These are phyloP conservation scores for Talaromyces sp. DNA, from an alignment of 2,329 filamentous ascomycete genomes.

Conservation along the genomic window DNA sequence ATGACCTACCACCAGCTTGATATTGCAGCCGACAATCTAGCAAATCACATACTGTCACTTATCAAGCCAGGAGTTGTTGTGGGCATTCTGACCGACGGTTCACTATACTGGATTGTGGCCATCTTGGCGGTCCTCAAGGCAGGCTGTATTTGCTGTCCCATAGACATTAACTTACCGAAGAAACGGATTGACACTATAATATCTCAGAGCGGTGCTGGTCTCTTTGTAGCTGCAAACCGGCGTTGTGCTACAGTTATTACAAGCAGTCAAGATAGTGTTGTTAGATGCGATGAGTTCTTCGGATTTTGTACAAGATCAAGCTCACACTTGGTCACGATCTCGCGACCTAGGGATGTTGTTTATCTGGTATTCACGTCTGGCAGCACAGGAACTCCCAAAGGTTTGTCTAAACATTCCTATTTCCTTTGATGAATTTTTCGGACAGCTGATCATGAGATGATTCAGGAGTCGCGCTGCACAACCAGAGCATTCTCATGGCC, in stretches of 20 bases:
- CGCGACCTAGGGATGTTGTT: neutral
- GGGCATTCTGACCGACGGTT: neutral
- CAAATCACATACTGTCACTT: neutral
- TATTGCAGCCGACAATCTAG: neutral
- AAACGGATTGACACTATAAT: neutral
- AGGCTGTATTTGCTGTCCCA: neutral
- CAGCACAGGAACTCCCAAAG: constrained; percentile 4
- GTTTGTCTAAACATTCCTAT: neutral
- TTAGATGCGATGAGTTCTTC: too few species aligned
- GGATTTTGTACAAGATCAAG: too few species aligned
- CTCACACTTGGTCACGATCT: neutral
- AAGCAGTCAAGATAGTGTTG: too few species aligned
- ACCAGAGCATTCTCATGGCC: too few species aligned
- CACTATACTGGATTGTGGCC: neutral
- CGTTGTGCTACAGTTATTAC: too few species aligned
- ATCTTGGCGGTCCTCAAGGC: neutral
- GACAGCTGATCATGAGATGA: too few species aligned
- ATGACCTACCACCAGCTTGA: neutral
- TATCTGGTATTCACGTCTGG: constrained; percentile 3
- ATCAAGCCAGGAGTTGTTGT: neutral
- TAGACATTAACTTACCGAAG: neutral
- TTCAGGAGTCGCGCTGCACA: too few species aligned
- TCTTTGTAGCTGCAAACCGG: too few species aligned
- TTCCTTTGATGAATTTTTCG: too few species aligned
- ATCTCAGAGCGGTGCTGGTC: too few species aligned